Conservation (phyloP, 1,284 basidiomycete genomes). For the Pseudozyma hubeiensis region DNA sequence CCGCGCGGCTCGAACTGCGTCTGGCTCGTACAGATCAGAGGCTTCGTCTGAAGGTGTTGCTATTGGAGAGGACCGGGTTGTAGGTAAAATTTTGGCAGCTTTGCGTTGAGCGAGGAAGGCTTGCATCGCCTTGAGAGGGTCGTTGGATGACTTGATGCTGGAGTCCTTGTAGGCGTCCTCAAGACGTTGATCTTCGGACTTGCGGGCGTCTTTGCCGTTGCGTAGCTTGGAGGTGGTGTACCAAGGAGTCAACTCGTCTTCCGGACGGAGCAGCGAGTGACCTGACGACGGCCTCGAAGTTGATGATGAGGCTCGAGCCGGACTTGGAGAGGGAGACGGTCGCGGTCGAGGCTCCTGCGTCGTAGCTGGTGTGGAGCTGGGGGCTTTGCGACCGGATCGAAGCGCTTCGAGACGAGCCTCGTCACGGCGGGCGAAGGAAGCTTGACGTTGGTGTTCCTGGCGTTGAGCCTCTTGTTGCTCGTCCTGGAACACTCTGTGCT, state of each 20-base stretch:
- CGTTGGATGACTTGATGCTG: constrained; percentile 46
- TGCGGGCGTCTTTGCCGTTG: constrained; percentile 48
- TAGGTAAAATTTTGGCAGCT: constrained; percentile 11
- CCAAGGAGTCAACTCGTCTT: constrained; percentile 60
- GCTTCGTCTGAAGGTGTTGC: background rate
- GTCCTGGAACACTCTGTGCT: constrained; percentile 6
- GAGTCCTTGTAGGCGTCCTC: constrained; percentile 54
- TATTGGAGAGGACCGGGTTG: background rate
- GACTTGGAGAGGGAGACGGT: background rate
- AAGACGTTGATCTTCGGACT: constrained; percentile 50
- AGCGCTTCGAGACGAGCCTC: constrained; percentile 19
- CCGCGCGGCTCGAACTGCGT: constrained; percentile 38
- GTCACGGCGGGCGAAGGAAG: constrained; percentile 17
- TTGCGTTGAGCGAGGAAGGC: constrained; percentile 35
- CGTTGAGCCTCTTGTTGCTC: constrained; percentile 11
- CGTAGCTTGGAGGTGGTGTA: constrained; percentile 44
- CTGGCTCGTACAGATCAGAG: constrained; percentile 36
- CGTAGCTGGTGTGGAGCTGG: background rate
- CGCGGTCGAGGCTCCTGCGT: background rate
- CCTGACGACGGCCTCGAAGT: constrained; percentile 5
- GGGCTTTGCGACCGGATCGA: constrained; percentile 3
- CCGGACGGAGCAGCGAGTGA: constrained; percentile 23
- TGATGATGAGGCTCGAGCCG: background rate
- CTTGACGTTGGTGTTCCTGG: constrained; percentile 8
- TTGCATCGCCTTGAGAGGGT: constrained; percentile 58